phyloP scores from a whole-genome alignment of 176 grass and related monocot species.

The Oryza meyeriana region DNA sequence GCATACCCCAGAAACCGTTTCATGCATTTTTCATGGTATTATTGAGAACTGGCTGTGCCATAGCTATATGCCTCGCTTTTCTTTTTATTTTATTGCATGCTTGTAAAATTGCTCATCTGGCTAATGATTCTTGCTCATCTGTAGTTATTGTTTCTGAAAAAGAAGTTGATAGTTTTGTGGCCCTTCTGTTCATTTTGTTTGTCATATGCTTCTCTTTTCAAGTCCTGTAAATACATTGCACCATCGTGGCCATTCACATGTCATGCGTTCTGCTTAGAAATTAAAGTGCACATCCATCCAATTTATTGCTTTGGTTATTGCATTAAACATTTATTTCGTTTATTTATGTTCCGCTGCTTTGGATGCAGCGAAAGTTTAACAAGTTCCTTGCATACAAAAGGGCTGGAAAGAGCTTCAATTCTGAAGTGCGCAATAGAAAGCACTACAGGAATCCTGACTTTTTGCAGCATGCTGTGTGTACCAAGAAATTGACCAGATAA shows the following conservation, averaged over 20 bases:
- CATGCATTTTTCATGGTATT: neutral
- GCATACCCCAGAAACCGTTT: neutral
- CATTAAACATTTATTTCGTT: conserved; percentile 8
- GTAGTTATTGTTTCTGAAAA: neutral
- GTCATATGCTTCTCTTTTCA: too few relatives aligned
- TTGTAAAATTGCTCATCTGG: neutral
- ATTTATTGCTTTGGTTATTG: neutral
- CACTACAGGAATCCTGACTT: conserved; percentile 95
- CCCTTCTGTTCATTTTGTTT: neutral
- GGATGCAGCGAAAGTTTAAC: conserved; percentile 76
- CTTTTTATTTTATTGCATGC: neutral
- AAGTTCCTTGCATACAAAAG: conserved; percentile 75
- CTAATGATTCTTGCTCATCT: neutral
- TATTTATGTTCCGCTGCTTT: neutral
- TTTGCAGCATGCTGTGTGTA: conserved; percentile 96
- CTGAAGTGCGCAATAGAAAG: conserved; percentile 93
- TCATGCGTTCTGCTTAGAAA: neutral
- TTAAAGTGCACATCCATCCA: neutral
- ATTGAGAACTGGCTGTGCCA: neutral
- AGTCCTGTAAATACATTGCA: too few relatives aligned
- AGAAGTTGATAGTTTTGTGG: neutral
- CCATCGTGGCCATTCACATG: neutral
- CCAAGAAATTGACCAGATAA: conserved; percentile 92
- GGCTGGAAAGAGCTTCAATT: conserved; percentile 90
- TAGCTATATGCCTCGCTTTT: neutral